Evolutionary conservation across 805 yeast genomes (phyloP).

Genomic region (Lachancea mirantina): DNA sequence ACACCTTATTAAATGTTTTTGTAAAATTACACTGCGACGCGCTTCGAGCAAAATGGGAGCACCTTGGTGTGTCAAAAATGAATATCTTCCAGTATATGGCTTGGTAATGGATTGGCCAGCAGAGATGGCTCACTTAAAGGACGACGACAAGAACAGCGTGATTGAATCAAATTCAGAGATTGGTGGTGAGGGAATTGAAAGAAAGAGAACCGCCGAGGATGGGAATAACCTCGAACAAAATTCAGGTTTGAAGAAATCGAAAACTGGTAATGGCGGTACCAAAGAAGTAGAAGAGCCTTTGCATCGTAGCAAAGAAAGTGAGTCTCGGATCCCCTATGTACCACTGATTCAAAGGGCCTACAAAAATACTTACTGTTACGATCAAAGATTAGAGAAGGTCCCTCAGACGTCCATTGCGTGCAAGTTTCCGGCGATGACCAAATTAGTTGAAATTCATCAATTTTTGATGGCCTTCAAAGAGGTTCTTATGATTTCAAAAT

Average conservation of each 20-base stretch:
- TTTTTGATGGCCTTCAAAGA: conserved; percentile 27
- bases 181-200: too few relatives aligned
- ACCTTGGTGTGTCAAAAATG: conserved; percentile 88
- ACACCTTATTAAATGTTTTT: conserved; percentile 80
- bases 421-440: conserved; percentile 17
- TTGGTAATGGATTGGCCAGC: conserved; percentile 30
- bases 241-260: too few relatives aligned
- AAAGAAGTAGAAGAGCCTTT: too few relatives aligned
- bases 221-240: too few relatives aligned
- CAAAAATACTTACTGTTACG: conserved; percentile 16
- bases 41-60: conserved; percentile 83
- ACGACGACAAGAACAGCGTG: conserved; percentile 18
- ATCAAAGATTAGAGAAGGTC: conserved; percentile 19
- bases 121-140: conserved; percentile 27
- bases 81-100: conserved; percentile 39
- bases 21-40: conserved; percentile 59
- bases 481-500: conserved; percentile 19
- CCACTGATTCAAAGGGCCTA: too few relatives aligned
- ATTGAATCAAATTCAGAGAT: too few relatives aligned
- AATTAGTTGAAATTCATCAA: conserved; percentile 25
- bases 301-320: too few relatives aligned
- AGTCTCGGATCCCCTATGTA: too few relatives aligned
- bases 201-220: too few relatives aligned
- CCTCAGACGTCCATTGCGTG: conserved; percentile 5
- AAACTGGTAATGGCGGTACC: too few relatives aligned